These are phyloP conservation scores for Eucalyptus urophylla DNA, from an alignment of 345 rosid genomes.

Conservation along the genomic window DNA sequence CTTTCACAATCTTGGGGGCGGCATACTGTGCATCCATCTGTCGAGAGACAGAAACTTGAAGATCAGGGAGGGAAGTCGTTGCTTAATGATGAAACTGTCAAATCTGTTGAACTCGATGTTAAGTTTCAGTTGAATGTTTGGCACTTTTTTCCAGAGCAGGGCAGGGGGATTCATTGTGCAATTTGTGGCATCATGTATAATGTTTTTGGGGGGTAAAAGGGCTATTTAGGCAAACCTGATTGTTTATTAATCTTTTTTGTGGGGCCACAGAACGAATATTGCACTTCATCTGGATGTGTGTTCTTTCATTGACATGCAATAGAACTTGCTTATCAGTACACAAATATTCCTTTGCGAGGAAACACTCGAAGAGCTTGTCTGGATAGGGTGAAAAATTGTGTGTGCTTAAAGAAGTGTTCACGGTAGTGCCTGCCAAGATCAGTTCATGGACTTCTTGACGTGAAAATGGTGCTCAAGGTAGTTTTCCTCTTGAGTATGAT, in stretches of 20 bases:
- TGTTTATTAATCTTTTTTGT: no score
- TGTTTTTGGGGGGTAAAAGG: background rate
- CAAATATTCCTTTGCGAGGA: background rate
- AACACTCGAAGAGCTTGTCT: background rate
- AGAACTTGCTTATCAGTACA: background rate
- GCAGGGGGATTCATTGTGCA: background rate
- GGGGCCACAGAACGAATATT: background rate
- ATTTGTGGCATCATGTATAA: background rate
- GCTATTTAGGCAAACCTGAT: background rate
- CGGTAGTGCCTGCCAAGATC: background rate
- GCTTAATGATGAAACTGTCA: background rate
- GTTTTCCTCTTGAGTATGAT: background rate
- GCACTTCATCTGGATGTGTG: background rate
- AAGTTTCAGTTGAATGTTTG: background rate
- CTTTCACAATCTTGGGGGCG: no score
- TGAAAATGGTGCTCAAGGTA: background rate
- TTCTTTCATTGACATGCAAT: background rate
- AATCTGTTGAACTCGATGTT: background rate
- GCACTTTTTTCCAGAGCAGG: background rate
- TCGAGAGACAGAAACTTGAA: no score
- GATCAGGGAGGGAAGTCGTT: background rate
- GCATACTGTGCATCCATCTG: no score
- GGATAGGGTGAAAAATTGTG: background rate
- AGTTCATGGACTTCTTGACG: background rate
- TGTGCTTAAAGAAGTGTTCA: background rate